Evolutionary conservation across 2,329 filamentous ascomycete genomes (phyloP), one percentile per base, ranked within the genome.

Genomic region (Colletotrichum trifolii): DNA sequence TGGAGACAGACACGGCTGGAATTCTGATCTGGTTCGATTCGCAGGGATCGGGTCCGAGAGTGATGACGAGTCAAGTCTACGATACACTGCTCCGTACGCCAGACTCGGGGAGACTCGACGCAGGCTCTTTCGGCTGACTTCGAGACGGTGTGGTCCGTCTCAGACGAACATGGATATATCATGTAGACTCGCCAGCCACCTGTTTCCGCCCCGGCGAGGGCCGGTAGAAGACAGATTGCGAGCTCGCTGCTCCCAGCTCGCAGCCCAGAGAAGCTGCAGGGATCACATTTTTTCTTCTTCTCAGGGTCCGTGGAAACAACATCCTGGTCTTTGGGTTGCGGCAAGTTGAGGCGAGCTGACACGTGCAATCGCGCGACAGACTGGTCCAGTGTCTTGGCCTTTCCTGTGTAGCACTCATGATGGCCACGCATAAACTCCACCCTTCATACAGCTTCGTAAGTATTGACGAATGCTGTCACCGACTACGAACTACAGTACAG

Each of bases 141-240:
- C 25, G 25, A 25, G 25, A 25, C 25, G 25, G 25, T 25, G 38
- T 43, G 52, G 63, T 11, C 9, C 48, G 63, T 66, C 59, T 66
- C 63, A 63, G 39, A 65, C 35, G 58, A 48, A 36, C 58, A 63
- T 63, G 63, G 62, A 63, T 48, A 50, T 61, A 48, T 52, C 50
- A 45, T 58, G 54, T 53, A 17, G 25, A 25, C 25, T 39, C 36
- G 46, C 35, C 46, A 38, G 45, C 61, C 38, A 50, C 49, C 50
- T 46, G n/a, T 9, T 42, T 54, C 49, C 56, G 49, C 33, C 17
- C 61, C 40, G 57, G 57, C 50, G 62, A 56, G 45, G 45, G 45
- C 58, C 46, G 52, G 42, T 63, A 57, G 35, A 33, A 54, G 55
- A 43, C 49, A 43, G 11, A 36, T 48, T 65, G 40, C 46, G 17